These are phyloP conservation scores for Populus alba DNA, from an alignment of 345 rosid genomes.

Conservation along the genomic window DNA sequence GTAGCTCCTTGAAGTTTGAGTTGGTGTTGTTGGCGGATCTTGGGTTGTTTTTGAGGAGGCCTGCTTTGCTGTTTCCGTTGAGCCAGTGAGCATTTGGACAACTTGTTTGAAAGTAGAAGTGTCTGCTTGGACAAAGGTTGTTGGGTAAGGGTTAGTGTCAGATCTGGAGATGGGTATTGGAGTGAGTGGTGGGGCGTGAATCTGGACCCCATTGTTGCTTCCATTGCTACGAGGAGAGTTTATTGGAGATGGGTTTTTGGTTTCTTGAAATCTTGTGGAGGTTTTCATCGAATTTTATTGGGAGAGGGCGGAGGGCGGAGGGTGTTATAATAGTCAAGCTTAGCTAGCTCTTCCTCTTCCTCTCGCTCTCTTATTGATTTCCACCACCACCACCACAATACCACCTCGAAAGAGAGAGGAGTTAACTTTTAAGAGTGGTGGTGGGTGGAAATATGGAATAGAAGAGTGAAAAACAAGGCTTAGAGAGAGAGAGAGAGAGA, in stretches of 20 bases:
- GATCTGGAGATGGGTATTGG: conserved; percentile 76
- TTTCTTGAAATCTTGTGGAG: conserved; percentile 43
- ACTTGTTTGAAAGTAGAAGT: conserved; percentile 84
- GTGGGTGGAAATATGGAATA: neutral
- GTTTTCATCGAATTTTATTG: conserved; percentile 45
- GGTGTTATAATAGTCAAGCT: neutral
- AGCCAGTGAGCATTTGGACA: conserved; percentile 93
- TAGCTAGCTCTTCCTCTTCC: neutral
- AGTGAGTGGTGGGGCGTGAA: conserved; percentile 40
- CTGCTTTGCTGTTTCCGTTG: conserved; percentile 63
- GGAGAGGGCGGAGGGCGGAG: neutral
- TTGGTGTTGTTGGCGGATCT: conserved; percentile 17
- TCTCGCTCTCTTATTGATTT: neutral
- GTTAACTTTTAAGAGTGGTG: neutral
- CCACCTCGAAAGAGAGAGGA: conserved; percentile 2
- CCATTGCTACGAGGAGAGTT: conserved; percentile 49
- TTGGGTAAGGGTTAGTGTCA: conserved; percentile 89
- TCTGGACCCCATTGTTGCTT: conserved; percentile 35
- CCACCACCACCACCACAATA: neutral
- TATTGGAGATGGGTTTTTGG: conserved; percentile 49
- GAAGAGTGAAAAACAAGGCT: conserved; percentile 46
- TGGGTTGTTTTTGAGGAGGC: conserved; percentile 35
- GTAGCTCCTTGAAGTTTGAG: conserved; percentile 31
- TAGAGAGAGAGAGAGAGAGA: neutral
- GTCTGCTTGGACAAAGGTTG: conserved; percentile 85